Conservation (phyloP, 1,284 basidiomycete genomes). For the Rhizoctonia solani region DNA sequence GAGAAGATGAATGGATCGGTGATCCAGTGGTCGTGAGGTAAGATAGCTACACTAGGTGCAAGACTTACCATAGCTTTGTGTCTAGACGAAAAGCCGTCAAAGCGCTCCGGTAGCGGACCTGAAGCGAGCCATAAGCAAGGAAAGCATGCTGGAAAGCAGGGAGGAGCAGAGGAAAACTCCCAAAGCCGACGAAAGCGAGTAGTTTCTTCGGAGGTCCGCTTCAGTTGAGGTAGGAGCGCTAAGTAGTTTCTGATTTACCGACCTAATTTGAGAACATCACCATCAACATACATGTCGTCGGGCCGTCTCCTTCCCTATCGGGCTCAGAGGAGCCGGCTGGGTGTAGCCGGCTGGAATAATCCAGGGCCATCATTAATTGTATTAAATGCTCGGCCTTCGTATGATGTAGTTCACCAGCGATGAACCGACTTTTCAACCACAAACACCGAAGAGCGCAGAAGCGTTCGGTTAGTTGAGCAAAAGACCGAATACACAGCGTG, state of each 20-base stretch:
- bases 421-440: constrained; percentile 86
- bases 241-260: constrained; percentile 9
- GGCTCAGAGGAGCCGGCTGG: no score
- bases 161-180: neutral
- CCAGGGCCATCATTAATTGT: no score
- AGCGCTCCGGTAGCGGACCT: no score
- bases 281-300: no score
- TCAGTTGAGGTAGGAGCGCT: constrained; percentile 26
- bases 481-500: constrained; percentile 22
- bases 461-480: neutral
- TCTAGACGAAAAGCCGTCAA: no score
- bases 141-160: no score
- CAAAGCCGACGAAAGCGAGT: neutral
- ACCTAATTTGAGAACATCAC: constrained; percentile 95
- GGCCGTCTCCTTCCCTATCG: no score
- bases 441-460: constrained; percentile 4
- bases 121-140: no score
- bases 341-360: constrained; percentile 78
- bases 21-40: neutral
- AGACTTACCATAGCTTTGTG: no score
- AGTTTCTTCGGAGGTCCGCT: neutral
- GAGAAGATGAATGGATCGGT: constrained; percentile 2
- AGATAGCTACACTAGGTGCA: no score
- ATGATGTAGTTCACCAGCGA: no score
- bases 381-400: no score